Evolutionary conservation across 78 protist genomes (phyloP), one percentile per base, ranked within the genome.

Genomic region (Ministeria vibrans): DNA sequence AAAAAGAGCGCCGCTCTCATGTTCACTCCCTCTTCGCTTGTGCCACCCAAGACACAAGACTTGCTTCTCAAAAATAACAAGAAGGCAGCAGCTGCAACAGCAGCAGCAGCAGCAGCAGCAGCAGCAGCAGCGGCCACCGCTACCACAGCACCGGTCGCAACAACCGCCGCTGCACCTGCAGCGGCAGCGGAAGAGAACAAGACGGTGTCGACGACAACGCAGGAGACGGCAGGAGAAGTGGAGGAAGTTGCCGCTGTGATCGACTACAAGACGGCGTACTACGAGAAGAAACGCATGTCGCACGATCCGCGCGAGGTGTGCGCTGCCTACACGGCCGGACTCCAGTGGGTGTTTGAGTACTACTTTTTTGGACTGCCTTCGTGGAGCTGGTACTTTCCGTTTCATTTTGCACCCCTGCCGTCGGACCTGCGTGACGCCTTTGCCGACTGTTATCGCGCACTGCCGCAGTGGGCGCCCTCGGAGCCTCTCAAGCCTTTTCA

Each of bases 301-400:
- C n/a, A n/a, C n/a, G n/a, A n/a, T n/a, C n/a, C n/a, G n/a, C n/a
- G n/a, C n/a, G 63, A 41, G 27, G 45, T 30, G 53, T 43, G 64
- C 64, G 28, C 9, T 27, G 3, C 13, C 46, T 13, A 42, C 75
- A 1, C 43, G 45, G 75, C 39, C 11, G 75, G 75, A 45, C 1
- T 43, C 9, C 1, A 1, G 38, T 70, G 75, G 72, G 72, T 64
- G 43, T 18, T 64, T 36, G 23, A 77, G 45, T 96, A 96, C 80
- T 96, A 94, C 86, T 91, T 84, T 63, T 45, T 82, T 2, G 97
- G 99, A 20, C 59, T 86, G 28, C 70, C 90, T 5, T 80, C 91
- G 32, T 97, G 99, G 99, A 22, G 15, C 32, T 97, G 98, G 98
- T 92, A 41, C 81, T 97, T 77, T 69, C 98, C 98, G 43, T 89